Evolutionary conservation across 495 filamentous ascomycete species (phyloP).

Genomic region (Viridothelium virens): DNA sequence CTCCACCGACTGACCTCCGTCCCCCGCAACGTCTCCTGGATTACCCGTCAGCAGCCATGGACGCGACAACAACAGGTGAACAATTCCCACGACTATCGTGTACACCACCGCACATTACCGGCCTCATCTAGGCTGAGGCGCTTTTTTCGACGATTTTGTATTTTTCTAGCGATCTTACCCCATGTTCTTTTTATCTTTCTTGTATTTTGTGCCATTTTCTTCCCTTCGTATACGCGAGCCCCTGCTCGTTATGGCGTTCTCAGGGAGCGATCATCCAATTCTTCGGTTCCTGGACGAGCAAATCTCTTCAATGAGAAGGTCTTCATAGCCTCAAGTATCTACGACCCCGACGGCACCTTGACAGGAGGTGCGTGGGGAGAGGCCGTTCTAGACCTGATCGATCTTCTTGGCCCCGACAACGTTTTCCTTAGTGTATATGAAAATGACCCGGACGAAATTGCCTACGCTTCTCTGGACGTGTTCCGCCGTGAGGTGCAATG

Average conservation of each 20-base stretch:
- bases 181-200: slow-evolving; percentile 14
- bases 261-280: slow-evolving; percentile 32
- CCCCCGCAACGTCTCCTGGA: slow-evolving; percentile 6
- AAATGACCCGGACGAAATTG: slow-evolving; percentile 52
- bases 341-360: slow-evolving; percentile 53
- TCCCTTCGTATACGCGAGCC: slow-evolving; percentile 53
- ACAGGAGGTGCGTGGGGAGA: slow-evolving; percentile 60
- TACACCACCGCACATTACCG: neutral
- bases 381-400: slow-evolving; percentile 53
- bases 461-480: slow-evolving; percentile 37
- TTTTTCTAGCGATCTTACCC: neutral
- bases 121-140: neutral
- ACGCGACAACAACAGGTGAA: neutral
- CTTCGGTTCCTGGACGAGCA: slow-evolving; percentile 45
- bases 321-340: slow-evolving; percentile 69
- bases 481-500: slow-evolving; percentile 41
- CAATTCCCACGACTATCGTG: neutral
- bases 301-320: slow-evolving; percentile 60
- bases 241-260: slow-evolving; percentile 46
- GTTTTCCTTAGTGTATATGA: slow-evolving; percentile 60
- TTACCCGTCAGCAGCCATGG: neutral
- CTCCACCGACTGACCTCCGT: neutral
- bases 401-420: slow-evolving; percentile 50
- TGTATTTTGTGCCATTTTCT: slow-evolving; percentile 38
- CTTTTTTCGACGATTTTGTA: slow-evolving; percentile 2